Percentiles rank a stretch among this genome's conserved stretches.
Conservation (phyloP, 176 grass and related monocot genomes). For the Cenchrus fungigraminus region DNA sequence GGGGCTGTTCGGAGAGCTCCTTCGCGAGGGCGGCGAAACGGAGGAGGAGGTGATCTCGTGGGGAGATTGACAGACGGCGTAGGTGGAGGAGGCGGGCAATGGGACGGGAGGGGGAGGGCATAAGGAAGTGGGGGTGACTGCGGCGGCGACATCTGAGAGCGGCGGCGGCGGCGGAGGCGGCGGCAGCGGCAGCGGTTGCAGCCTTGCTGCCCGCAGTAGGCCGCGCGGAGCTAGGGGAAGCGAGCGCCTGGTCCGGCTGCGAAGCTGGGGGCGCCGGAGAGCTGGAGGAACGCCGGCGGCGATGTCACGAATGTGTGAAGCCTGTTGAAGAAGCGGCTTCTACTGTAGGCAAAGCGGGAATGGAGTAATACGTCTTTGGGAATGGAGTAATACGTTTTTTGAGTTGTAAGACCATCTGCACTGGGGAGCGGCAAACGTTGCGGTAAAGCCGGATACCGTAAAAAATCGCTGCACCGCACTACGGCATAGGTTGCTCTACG, state of each 20-base stretch:
- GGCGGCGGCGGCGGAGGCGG: slow-evolving; percentile 9
- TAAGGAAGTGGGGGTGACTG: slow-evolving; percentile 30
- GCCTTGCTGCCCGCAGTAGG: slow-evolving; percentile 22
- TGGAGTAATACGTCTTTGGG: no score
- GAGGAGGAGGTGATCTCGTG: slow-evolving; percentile 41
- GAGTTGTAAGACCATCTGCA: no score
- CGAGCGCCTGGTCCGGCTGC: no score
- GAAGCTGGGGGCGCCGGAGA: background rate
- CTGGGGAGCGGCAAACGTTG: no score
- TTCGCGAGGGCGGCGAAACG: slow-evolving; percentile 70
- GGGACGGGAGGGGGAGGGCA: slow-evolving; percentile 31
- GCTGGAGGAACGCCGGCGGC: no score
- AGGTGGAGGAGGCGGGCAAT: slow-evolving; percentile 22
- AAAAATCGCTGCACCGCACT: no score
- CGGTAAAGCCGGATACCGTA: no score
- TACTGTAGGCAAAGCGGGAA: no score
- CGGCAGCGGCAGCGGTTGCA: background rate
- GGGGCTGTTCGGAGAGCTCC: slow-evolving; percentile 49
- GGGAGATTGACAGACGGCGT: slow-evolving; percentile 33
- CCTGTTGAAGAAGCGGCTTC: no score
- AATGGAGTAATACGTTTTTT: no score
- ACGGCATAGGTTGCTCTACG: no score
- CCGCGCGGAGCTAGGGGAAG: background rate
- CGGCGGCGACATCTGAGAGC: slow-evolving; percentile 52
- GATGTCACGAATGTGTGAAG: no score